Conservation (phyloP, 192 early-diverging fungal species). For the Haplosporangium gracile region DNA sequence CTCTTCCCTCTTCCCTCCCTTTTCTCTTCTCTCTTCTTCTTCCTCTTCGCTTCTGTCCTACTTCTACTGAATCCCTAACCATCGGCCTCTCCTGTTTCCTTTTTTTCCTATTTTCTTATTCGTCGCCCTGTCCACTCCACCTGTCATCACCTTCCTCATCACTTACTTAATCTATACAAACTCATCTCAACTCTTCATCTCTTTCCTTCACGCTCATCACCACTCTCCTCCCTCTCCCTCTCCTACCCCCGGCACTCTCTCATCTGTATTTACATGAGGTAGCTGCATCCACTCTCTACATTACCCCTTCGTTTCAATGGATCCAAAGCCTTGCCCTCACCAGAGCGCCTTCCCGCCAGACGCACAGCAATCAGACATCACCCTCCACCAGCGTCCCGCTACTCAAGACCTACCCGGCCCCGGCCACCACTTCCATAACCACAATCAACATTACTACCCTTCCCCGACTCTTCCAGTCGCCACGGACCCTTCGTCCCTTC, state of each 20-base stretch:
- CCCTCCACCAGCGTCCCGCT: background rate
- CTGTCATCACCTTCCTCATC: no score
- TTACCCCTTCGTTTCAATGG: background rate
- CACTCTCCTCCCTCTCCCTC: background rate
- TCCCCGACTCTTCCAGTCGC: slow-evolving; percentile 4
- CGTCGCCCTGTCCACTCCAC: background rate
- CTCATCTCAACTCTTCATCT: background rate
- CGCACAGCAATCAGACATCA: background rate
- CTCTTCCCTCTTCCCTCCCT: background rate
- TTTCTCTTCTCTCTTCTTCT: background rate
- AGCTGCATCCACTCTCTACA: background rate
- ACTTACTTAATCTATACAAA: no score
- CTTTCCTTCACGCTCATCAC: background rate
- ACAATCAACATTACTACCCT: background rate
- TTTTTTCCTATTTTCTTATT: background rate
- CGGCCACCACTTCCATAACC: background rate
- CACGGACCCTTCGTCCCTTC: background rate
- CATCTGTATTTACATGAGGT: background rate
- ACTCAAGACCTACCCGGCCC: background rate
- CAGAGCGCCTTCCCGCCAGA: background rate
- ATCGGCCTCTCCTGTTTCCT: background rate
- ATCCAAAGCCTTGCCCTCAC: background rate
- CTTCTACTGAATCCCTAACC: background rate
- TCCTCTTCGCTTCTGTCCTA: background rate
- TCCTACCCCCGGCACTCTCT: background rate